These are phyloP conservation scores for Sphaerosporella brunnea DNA, from an alignment of 495 filamentous ascomycete species.

Conservation along the genomic window DNA sequence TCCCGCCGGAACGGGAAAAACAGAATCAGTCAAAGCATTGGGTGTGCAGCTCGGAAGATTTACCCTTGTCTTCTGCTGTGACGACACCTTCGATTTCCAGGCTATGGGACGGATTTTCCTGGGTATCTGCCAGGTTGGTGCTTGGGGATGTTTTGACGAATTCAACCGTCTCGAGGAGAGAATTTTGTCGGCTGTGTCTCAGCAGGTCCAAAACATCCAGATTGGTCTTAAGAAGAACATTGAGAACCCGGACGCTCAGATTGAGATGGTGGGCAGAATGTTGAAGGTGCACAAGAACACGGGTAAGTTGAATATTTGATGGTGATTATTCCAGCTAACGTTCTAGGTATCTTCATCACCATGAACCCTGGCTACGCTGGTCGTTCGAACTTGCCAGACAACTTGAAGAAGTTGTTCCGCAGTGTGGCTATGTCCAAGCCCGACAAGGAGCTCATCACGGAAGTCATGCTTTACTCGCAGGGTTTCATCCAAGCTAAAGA, in stretches of 20 bases:
- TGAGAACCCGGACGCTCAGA: constrained; percentile 62
- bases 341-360: constrained; percentile 82
- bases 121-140: constrained; percentile 96
- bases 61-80: constrained; percentile 95
- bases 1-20: constrained; percentile 97
- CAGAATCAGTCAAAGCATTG: constrained; percentile 93
- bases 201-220: constrained; percentile 98
- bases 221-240: constrained; percentile 69
- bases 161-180: constrained; percentile 97
- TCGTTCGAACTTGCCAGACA: constrained; percentile 92
- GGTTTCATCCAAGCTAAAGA: constrained; percentile 91
- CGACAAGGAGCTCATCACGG: constrained; percentile 96
- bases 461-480: constrained; percentile 99
- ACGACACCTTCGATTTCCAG: constrained; percentile 98
- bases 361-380: constrained; percentile 99
- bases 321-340: not conserved
- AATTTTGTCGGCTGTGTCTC: constrained; percentile 91
- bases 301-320: constrained; percentile 4
- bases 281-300: constrained; percentile 77
- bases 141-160: constrained; percentile 99
- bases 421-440: constrained; percentile 99
- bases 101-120: constrained; percentile 99
- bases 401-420: constrained; percentile 96
- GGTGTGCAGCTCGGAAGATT: constrained; percentile 93
- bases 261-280: constrained; percentile 81